phyloP scores from a whole-genome alignment of 176 grass and related monocot genomes.

The Carex pumila region DNA sequence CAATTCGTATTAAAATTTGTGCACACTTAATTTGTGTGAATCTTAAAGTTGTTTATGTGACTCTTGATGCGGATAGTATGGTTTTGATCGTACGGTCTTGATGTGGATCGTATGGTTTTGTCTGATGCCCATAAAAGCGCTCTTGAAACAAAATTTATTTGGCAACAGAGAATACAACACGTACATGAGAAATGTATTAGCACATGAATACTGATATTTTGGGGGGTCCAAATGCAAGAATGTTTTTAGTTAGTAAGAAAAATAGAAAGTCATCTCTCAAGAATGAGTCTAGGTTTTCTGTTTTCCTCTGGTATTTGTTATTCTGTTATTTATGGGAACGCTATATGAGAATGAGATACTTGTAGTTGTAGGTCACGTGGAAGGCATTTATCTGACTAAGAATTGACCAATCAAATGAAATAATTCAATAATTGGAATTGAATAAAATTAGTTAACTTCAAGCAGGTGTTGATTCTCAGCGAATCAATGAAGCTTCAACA shows the following conservation, averaged over 20 bases:
- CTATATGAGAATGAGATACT: background rate
- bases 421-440: background rate
- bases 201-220: background rate
- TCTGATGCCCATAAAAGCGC: too few species aligned
- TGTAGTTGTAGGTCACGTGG: background rate
- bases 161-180: too few species aligned
- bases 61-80: too few species aligned
- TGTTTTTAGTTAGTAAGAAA: background rate
- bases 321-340: background rate
- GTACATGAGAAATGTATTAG: background rate
- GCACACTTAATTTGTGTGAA: too few species aligned
- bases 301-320: too few species aligned
- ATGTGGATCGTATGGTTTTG: too few species aligned
- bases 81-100: too few species aligned
- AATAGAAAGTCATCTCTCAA: background rate
- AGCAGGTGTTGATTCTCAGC: background rate
- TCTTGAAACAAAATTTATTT: too few species aligned
- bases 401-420: background rate
- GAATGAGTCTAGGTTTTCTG: background rate
- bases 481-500: background rate
- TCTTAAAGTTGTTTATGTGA: too few species aligned
- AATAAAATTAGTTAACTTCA: background rate
- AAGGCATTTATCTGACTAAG: background rate
- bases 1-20: too few species aligned
- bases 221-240: background rate